These are phyloP conservation scores for Vigna reflexopilosa DNA, from an alignment of 306 rosid genomes.

Conservation along the genomic window DNA sequence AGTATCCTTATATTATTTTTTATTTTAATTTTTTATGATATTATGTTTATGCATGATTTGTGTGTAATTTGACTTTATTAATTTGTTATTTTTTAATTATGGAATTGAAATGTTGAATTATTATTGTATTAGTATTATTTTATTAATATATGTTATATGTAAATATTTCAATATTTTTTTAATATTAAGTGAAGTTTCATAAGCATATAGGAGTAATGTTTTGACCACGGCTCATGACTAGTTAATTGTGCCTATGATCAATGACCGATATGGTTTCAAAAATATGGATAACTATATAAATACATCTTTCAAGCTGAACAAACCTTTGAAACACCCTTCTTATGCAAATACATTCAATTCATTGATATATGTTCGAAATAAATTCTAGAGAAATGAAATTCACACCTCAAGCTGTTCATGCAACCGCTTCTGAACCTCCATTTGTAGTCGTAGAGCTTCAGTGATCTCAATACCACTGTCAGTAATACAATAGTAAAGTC, in stretches of 20 bases:
- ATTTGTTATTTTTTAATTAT: too few species aligned
- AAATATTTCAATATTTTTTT: too few species aligned
- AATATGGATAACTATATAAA: neutral
- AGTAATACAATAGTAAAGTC: conserved; percentile 32
- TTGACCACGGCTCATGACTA: neutral
- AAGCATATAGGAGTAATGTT: too few species aligned
- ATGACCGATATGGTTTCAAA: neutral
- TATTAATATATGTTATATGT: too few species aligned
- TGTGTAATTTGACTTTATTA: too few species aligned
- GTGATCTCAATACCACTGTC: conserved; percentile 83
- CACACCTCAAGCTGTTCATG: conserved; percentile 95
- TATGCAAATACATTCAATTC: neutral
- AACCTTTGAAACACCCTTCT: conserved; percentile 19
- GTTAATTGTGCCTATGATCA: neutral
- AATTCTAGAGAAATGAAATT: conserved; percentile 26
- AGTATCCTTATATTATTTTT: too few species aligned
- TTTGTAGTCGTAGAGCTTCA: conserved; percentile 87
- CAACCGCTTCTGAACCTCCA: conserved; percentile 93
- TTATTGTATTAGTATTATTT: too few species aligned
- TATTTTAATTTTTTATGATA: too few species aligned
- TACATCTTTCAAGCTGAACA: conserved; percentile 32
- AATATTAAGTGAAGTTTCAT: too few species aligned
- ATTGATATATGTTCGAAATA: conserved; percentile 14
- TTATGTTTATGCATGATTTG: too few species aligned
- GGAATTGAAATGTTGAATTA: too few species aligned